These are phyloP conservation scores for Ceratobasidium sp. DNA, from an alignment of 1,284 basidiomycete genomes.

Conservation along the genomic window DNA sequence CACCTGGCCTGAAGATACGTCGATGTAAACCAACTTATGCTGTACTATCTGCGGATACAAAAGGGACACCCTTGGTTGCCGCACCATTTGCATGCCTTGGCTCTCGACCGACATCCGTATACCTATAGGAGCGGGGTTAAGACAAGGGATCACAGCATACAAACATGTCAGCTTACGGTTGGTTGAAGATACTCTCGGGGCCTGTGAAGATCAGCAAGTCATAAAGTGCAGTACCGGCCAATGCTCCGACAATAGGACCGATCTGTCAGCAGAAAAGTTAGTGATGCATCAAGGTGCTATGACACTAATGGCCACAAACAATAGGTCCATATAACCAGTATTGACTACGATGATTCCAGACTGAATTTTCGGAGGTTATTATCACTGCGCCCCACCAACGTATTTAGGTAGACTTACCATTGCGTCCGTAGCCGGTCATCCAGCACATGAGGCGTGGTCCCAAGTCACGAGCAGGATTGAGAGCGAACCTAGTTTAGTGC, in stretches of 20 bases:
- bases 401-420: slow-evolving; percentile 51
- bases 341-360: slow-evolving; percentile 58
- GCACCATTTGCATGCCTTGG: too few species aligned
- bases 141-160: too few species aligned
- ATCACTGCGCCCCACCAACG: too few species aligned
- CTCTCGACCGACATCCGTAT: too few species aligned
- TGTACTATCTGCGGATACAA: too few species aligned
- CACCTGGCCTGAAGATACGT: too few species aligned
- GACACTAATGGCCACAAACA: slow-evolving; percentile 53
- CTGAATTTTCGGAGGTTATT: not conserved
- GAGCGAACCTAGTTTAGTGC: slow-evolving; percentile 58
- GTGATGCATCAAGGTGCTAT: not conserved
- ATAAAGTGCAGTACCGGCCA: slow-evolving; percentile 55
- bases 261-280: slow-evolving; percentile 48
- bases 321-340: slow-evolving; percentile 84
- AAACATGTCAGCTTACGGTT: slow-evolving; percentile 12
- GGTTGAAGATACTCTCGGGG: slow-evolving; percentile 54
- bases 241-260: slow-evolving; percentile 54
- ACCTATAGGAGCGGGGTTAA: too few species aligned
- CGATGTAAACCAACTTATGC: too few species aligned
- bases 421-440: slow-evolving; percentile 70
- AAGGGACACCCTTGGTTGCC: too few species aligned
- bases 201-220: slow-evolving; percentile 57
- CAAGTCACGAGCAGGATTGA: slow-evolving; percentile 76
- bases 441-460: slow-evolving; percentile 72